Evolutionary conservation across 1,284 basidiomycete genomes (phyloP).

Genomic region (Golubevia pallescens): DNA sequence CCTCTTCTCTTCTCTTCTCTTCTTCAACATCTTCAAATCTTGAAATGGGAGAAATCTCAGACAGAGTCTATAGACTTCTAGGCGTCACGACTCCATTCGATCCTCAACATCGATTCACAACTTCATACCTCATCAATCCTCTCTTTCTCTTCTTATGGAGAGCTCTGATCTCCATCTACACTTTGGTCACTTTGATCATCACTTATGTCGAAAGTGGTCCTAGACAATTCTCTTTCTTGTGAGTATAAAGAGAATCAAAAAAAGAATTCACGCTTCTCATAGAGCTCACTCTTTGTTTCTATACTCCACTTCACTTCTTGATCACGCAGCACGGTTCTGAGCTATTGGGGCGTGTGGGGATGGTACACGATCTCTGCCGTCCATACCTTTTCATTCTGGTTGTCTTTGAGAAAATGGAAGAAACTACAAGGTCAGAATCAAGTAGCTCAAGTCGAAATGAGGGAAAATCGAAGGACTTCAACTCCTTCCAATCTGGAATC

Average conservation of each 20-base stretch:
- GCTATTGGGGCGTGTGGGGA: constrained; percentile 24
- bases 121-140: constrained; percentile 71
- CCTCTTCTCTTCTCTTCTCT: constrained; percentile 13
- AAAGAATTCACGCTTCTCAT: constrained; percentile 4
- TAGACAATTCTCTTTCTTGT: constrained; percentile 27
- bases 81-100: constrained; percentile 69
- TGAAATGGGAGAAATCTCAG: constrained; percentile 24
- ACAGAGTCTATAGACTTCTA: constrained; percentile 38
- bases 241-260: constrained; percentile 64
- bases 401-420: constrained; percentile 16
- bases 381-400: constrained; percentile 23
- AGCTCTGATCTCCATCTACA: constrained; percentile 69
- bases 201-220: constrained; percentile 53
- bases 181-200: constrained; percentile 68
- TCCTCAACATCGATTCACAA: constrained; percentile 68
- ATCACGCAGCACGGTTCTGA: constrained; percentile 13
- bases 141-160: constrained; percentile 68
- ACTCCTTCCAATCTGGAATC: constrained; percentile 6
- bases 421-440: background rate
- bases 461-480: constrained; percentile 22
- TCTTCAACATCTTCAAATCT: constrained; percentile 60
- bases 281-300: constrained; percentile 67
- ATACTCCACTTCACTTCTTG: constrained; percentile 73
- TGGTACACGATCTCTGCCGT: constrained; percentile 28
- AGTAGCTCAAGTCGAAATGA: background rate